Base-by-base conservation (phyloP, 2,329 filamentous ascomycete species). In the Verticillium alfalfae region DNA sequence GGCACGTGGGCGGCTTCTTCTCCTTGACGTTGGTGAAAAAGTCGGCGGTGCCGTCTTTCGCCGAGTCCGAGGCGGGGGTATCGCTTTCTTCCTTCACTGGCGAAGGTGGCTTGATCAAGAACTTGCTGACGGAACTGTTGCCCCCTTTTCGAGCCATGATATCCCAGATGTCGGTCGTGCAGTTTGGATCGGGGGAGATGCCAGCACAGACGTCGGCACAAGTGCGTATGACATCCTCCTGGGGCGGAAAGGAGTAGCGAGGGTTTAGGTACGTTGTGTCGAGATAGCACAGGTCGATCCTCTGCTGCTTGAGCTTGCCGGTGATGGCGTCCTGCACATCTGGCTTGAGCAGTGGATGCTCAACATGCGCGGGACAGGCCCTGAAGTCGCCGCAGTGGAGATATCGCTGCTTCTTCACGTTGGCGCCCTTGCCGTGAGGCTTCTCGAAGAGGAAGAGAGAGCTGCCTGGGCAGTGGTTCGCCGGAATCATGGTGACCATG, bases 241-340 rank as follows among this genome's bases (percentile, higher is more conserved):
- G 95, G 3, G 86, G 88, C 0, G 95, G 95, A 68, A 99, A 99
- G 0, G 94, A 89, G 74, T 98, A 99, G 66, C 93, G 93, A 0
- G 95, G 95, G 66, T 95, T 97, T 12, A 99, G 83, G 72, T 99
- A 99, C 0, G 95, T 99, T 0, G 95, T 99, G 72, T 99, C 95
- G 9, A 99, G 86, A 72, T 99, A 99, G 77, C 95, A 98, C 34
- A 94, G 87, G 70, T 99, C 94, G 60, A 99, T 93, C 69, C 89
- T 92, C 71, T 98, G 95, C 70, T 95, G 90, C 62, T 81, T 87
- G 1, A 78, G 79, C 72, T 90, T 90, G 1, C 92, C 91, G 0
- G 87, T 88, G 9, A 90, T 78, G 2, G 83, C 79, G 68, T 97
- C 91, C 16, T 88, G 69, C 0, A 88, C 79, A 31, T 96, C 87